Percentiles rank a stretch among this genome's conserved stretches.
Evolutionary conservation across 371 early-diverging fungal species (phyloP).

Genomic region (Saksenaea oblongispora): DNA sequence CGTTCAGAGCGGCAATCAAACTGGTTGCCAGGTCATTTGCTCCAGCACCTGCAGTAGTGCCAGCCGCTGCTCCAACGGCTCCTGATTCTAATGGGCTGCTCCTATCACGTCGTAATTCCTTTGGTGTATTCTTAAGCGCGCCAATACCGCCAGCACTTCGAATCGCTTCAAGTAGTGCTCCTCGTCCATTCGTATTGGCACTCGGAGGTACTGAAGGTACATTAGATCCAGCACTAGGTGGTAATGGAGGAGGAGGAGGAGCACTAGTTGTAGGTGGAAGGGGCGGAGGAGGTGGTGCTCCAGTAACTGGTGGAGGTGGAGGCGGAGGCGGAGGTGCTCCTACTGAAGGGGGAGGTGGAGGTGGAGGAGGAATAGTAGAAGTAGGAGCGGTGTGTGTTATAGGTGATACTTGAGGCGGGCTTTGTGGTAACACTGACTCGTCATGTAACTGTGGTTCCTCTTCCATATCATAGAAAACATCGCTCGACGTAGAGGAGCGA

Average conservation of each 20-base stretch:
- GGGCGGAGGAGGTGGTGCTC: conserved; percentile 10
- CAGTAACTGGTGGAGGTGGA: conserved; percentile 17
- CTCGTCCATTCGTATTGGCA: conserved; percentile 19
- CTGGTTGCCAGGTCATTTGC: conserved; percentile 20
- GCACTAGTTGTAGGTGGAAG: conserved; percentile 12
- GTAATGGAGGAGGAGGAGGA: conserved; percentile 20
- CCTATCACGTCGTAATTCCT: conserved; percentile 26
- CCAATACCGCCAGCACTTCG: conserved; percentile 44
- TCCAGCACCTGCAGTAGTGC: conserved; percentile 11
- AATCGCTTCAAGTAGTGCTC: conserved; percentile 44
- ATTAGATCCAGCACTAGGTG: neutral
- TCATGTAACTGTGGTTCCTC: conserved; percentile 5
- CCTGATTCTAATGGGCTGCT: conserved; percentile 27
- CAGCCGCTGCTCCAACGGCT: conserved; percentile 10
- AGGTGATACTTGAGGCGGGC: conserved; percentile 8
- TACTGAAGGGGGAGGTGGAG: conserved; percentile 9
- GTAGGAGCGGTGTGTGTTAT: conserved; percentile 5
- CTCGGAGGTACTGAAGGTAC: conserved; percentile 7
- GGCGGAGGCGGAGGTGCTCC: conserved; percentile 18
- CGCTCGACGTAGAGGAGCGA: neutral
- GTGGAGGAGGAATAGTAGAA: conserved; percentile 26
- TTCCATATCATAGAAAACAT: neutral
- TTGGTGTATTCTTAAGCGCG: conserved; percentile 29
- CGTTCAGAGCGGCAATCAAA: conserved; percentile 21
- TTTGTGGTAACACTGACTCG: neutral